These are phyloP conservation scores for Groenewaldozyma sp. DNA, from an alignment of 1,139 yeast genomes.

Conservation along the genomic window DNA sequence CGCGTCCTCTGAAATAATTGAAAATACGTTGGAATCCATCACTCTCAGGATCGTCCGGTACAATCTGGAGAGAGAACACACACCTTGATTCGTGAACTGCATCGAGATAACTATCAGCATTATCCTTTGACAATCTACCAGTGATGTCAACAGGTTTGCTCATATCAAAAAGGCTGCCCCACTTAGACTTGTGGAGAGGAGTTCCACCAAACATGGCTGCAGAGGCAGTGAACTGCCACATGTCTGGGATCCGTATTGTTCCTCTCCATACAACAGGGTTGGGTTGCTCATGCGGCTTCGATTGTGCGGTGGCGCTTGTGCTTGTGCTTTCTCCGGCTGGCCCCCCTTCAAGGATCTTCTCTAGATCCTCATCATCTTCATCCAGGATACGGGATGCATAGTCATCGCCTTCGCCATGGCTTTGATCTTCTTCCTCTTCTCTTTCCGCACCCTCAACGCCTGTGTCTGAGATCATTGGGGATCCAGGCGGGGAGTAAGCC, in stretches of 20 bases:
- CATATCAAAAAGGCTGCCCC: conserved; percentile 27
- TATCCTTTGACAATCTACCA: conserved; percentile 49
- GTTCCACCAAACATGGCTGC: conserved; percentile 38
- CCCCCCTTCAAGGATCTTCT: conserved; percentile 27
- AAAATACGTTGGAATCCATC: conserved; percentile 38
- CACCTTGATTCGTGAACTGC: conserved; percentile 43
- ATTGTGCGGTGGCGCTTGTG: background rate
- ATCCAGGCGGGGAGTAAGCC: conserved; percentile 17
- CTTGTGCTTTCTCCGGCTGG: conserved; percentile 4
- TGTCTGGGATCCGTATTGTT: conserved; percentile 44
- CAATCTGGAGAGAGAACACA: conserved; percentile 37
- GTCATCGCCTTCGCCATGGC: conserved; percentile 3
- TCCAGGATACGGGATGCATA: background rate
- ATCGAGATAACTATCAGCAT: conserved; percentile 50
- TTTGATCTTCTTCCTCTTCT: conserved; percentile 6
- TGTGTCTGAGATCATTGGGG: conserved; percentile 9
- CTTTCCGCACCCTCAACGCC: conserved; percentile 6
- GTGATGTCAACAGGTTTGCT: conserved; percentile 40
- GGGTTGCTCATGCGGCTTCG: background rate
- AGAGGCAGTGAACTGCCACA: conserved; percentile 40
- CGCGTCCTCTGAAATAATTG: conserved; percentile 41
- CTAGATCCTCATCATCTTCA: conserved; percentile 21
- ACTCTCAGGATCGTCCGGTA: conserved; percentile 14
- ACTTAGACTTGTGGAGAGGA: conserved; percentile 15
- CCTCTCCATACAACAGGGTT: conserved; percentile 44